Conservation (phyloP, 768 basidiomycete genomes). For the Amanita fuliginea region DNA sequence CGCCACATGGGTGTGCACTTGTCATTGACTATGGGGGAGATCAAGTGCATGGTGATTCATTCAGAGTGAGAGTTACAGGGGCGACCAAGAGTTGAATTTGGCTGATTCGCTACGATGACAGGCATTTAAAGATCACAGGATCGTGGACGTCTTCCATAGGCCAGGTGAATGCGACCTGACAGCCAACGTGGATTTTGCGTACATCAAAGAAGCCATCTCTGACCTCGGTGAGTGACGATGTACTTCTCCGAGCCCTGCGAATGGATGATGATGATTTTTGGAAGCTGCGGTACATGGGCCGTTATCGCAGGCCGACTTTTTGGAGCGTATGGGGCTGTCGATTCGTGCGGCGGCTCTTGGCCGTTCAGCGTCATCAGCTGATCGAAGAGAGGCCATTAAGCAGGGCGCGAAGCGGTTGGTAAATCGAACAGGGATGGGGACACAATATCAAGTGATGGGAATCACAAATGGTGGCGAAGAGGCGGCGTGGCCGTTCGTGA, state of each 20-base stretch:
- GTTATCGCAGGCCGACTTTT: slow-evolving; percentile 65
- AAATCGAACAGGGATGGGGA: slow-evolving; percentile 77
- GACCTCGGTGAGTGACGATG: slow-evolving; percentile 41
- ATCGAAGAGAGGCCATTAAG: slow-evolving; percentile 40
- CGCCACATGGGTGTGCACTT: slow-evolving; percentile 48
- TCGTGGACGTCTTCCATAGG: slow-evolving; percentile 72
- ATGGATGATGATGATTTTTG: slow-evolving; percentile 22
- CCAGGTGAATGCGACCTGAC: slow-evolving; percentile 91
- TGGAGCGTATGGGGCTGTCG: slow-evolving; percentile 66
- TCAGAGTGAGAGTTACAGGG: slow-evolving; percentile 57
- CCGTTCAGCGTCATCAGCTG: slow-evolving; percentile 34
- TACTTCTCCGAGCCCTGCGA: neutral
- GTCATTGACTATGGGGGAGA: slow-evolving; percentile 87
- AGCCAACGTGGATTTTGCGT: slow-evolving; percentile 93
- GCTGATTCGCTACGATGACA: slow-evolving; percentile 18
- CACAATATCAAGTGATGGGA: slow-evolving; percentile 76
- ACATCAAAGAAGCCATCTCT: slow-evolving; percentile 66
- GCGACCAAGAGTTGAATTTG: neutral
- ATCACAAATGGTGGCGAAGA: slow-evolving; percentile 18
- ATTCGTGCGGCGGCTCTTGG: slow-evolving; percentile 55
- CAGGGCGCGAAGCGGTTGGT: slow-evolving; percentile 62
- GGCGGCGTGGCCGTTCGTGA: slow-evolving; percentile 25
- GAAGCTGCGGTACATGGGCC: slow-evolving; percentile 49
- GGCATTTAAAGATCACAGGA: slow-evolving; percentile 85
- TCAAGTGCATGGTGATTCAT: slow-evolving; percentile 56